Base-by-base conservation (phyloP, 129 eudicot genomes). In the Centella asiatica region DNA sequence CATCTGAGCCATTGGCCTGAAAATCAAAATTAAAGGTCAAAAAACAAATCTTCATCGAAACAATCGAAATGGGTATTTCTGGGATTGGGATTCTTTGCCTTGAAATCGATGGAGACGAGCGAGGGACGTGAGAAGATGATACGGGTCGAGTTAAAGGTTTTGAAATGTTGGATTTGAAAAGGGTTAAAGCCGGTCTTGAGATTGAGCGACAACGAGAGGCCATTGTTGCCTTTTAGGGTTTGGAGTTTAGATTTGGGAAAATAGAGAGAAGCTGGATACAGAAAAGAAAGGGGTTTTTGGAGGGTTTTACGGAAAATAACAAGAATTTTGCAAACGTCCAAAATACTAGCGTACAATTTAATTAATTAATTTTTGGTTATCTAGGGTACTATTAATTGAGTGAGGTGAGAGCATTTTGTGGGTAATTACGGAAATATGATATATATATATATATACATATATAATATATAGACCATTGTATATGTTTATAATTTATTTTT, bases 1-100 rank as follows among this genome's bases (percentile, higher is more conserved):
- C 77, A 76, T 32, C 54, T 72, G 85, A 60, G 79, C 37, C 18
- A 83, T 22, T 19, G 79, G 69, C 80, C 89, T 82, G 78, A 71
- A 71, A 74, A 2, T 48, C 22, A 47, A 64, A 33, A 64, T 3
- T 8, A 19, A 20, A 27, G 0, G 63, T 58, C 40, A 58, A 58
- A 56, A 58, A 58, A 31, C 46, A 64, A 64, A 50, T 31, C 20
- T 64, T 29, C 12, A 13, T 23, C 13, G 31, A 50, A 64, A n/a
- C n/a, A 34, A 64, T 20, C 12, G 32, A 64, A 46, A 47, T 32
- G 31, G 58, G 55, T 33, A 5, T 2, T 0, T 8, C 9, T 3
- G 47, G 57, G 23, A 0, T 45, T 12, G n/a, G 45, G 47, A 33
- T 11, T 0, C 6, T 44, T 68, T 53, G 60, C 69, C 68, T 74